Base-by-base conservation (phyloP, 345 rosid species). In the Syzygium aromaticum region DNA sequence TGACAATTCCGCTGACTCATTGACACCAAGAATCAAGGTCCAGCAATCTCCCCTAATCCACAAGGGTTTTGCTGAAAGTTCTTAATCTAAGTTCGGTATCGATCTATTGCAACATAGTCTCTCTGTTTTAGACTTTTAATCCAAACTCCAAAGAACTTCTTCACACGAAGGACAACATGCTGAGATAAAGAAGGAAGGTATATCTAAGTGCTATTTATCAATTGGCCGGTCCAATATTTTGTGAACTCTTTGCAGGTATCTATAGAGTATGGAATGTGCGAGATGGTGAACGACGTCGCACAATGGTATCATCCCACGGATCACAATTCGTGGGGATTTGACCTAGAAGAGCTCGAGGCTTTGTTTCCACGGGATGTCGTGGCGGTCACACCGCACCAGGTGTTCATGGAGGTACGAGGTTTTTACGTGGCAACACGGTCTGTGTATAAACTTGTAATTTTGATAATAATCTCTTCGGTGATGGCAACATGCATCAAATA, bases 241-340 rank as follows among this genome's bases (percentile, higher is more conserved):
- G 6, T 54, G 43, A 21, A 4, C n/a, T 7, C 54, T 57, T 77
- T 84, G 38, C 89, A 97, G 99, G 97, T 95, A 16, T 87, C 95
- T 16, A 88, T 97, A 54, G 99, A 97, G 84, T 91, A 89, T 91
- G 99, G 98, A 85, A 88, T 97, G 87, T 96, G 97, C 86, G 99
- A 96, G 94, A 91, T 95, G 95, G 16, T 97, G 87, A 96, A 91
- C 86, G 49, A 87, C 77, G 89, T 89, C 73, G 97, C 99, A 77
- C 95, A 95, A 27, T 91, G 93, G 52, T 77, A 38, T 84, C 97
- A 94, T 27, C 98, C 99, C 59, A 54, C 59, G 59, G 59, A 54
- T 54, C 25, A 2, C 59, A 19, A 88, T 90, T 89, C 94, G 94
- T 89, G 95, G 95, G 46, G 87, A 90, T 3, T 97, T 88, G 84